Base-by-base conservation (phyloP, 495 filamentous ascomycete genomes). In the Penicillium alfredii region DNA sequence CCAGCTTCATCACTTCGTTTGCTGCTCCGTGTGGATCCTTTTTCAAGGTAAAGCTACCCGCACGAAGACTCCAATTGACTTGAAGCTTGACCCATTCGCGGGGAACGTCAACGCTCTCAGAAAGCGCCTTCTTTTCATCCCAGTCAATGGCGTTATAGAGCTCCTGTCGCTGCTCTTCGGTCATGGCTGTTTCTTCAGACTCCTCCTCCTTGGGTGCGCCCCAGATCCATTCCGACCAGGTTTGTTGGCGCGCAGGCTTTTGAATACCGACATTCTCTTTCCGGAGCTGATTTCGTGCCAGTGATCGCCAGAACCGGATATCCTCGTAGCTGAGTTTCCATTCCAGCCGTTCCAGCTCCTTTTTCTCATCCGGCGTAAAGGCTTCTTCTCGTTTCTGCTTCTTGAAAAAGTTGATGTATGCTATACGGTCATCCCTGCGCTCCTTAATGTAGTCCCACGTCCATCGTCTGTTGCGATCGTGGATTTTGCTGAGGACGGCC, bases 81-180 rank as follows among this genome's bases (percentile, higher is more conserved):
- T 96, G 86, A 53, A 96, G 67, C 63, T 96, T 94, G 36, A 96
- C 75, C 33, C 84, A 86, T 42, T 98, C 93, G 29, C 82, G 77
- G 0, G 92, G 92, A 31, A 85, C 72, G 52, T 97, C 89, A 16
- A 98, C 82, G 35, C 81, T 81, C 44, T 92, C 89, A 0, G 86
- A 69, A 20, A 98, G 72, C 3, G 81, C 81, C 33, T 88, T 84
- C 70, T 96, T 96, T 65, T 98, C 92, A 48, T 98, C 86, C 84
- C 88, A 98, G 52, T 96, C 88, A 46, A 98, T 98, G 21, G 86
- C 93, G 46, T 87, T 85, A 52, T 98, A 98, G 6, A 98, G 75
- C 66, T 97, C 92, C 56, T 97, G 88, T 27, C 89, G 80, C 56
- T 98, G 88, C 58, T 95, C 79, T 37, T 98, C 93, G 1, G 86